A percentile compares a stretch with the other conserved stretches of the same genome.
Evolutionary conservation across 1,139 yeast species (phyloP).

Genomic region (Suhomyces panamericanus): DNA sequence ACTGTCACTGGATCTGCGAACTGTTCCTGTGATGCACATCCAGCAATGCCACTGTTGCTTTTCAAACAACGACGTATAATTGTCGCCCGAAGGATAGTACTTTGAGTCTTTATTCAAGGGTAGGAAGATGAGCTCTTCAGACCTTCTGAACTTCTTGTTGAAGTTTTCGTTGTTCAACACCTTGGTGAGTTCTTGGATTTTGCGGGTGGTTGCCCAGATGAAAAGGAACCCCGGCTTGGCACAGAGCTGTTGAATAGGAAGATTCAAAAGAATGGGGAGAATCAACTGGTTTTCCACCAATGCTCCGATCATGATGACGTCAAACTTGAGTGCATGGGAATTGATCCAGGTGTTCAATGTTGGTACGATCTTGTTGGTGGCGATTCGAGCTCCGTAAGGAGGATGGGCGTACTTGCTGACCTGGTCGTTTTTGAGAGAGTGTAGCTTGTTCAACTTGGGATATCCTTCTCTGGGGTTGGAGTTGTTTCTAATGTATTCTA

Average conservation of each 20-base stretch:
- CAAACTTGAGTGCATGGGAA: slow-evolving; percentile 62
- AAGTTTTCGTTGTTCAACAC: slow-evolving; percentile 52
- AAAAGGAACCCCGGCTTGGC: slow-evolving; percentile 84
- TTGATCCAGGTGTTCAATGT: slow-evolving; percentile 62
- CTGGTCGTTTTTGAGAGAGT: slow-evolving; percentile 60
- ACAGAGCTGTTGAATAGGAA: slow-evolving; percentile 73
- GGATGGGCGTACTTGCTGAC: slow-evolving; percentile 48
- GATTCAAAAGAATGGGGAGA: slow-evolving; percentile 54
- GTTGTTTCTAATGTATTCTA: slow-evolving; percentile 62
- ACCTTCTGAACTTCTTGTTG: slow-evolving; percentile 76
- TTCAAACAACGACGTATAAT: slow-evolving; percentile 30
- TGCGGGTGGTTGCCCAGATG: slow-evolving; percentile 81
- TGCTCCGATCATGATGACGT: slow-evolving; percentile 90
- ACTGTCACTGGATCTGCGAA: slow-evolving; percentile 77
- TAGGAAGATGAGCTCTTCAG: slow-evolving; percentile 79
- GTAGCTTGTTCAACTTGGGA: slow-evolving; percentile 72
- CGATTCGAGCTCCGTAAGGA: slow-evolving; percentile 66
- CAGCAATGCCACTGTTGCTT: slow-evolving; percentile 89
- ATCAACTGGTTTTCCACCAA: slow-evolving; percentile 70
- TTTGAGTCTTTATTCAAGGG: slow-evolving; percentile 61
- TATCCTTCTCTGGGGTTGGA: slow-evolving; percentile 74
- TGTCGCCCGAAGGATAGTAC: slow-evolving; percentile 51
- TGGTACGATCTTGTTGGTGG: slow-evolving; percentile 53
- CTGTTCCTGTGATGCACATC: slow-evolving; percentile 96
- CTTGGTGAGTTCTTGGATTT: slow-evolving; percentile 61